These are phyloP conservation scores for Groenewaldozyma salmanticensis DNA, from an alignment of 805 yeast genomes.

Conservation along the genomic window DNA sequence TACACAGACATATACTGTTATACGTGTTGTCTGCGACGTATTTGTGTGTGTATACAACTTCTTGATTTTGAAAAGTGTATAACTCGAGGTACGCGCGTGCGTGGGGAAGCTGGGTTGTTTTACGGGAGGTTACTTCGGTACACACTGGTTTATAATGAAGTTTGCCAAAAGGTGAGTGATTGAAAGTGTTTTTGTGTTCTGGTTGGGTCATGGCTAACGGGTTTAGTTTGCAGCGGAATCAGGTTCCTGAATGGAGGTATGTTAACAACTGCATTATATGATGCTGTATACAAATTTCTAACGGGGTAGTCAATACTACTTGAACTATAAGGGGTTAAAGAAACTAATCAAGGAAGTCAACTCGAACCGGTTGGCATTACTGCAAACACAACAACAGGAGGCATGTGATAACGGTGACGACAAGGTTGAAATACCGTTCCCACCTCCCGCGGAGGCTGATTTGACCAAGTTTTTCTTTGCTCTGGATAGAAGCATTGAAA, in stretches of 20 bases:
- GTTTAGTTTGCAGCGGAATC: slow-evolving; percentile 53
- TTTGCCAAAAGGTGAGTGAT: slow-evolving; percentile 57
- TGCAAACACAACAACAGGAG: not conserved
- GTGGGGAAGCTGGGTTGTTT: no score
- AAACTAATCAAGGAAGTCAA: slow-evolving; percentile 60
- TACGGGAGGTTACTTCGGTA: no score
- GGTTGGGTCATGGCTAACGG: not conserved
- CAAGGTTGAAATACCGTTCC: no score
- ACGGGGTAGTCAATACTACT: slow-evolving; percentile 45
- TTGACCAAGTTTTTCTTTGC: slow-evolving; percentile 49
- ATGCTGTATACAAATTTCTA: slow-evolving; percentile 1
- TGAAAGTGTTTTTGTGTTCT: not conserved
- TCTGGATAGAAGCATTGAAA: slow-evolving; percentile 71
- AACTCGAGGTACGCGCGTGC: no score
- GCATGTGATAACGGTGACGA: no score
- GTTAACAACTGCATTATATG: slow-evolving; percentile 4
- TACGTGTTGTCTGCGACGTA: no score
- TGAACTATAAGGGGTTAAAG: slow-evolving; percentile 80
- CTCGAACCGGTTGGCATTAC: slow-evolving; percentile 19
- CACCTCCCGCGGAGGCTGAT: not conserved
- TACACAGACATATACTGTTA: no score
- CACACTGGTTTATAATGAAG: no score
- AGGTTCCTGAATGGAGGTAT: slow-evolving; percentile 85
- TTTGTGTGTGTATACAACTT: no score
- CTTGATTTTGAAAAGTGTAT: no score